Percentiles rank a stretch among this genome's conserved stretches.
phyloP scores from a whole-genome alignment of 306 rosid species.

The Prinsepia uniflora region DNA sequence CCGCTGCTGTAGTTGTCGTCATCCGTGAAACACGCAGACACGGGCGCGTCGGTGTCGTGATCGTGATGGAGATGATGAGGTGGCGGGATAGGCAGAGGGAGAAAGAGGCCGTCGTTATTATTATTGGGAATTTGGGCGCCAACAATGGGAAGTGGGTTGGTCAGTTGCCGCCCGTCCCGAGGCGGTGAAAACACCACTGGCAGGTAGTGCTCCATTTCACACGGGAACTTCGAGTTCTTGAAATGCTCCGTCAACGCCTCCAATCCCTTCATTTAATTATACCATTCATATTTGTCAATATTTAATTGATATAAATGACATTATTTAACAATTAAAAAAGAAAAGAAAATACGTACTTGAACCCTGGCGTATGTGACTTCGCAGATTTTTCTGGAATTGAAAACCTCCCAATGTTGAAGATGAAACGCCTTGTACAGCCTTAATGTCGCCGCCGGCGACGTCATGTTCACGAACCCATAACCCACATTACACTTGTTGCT shows the following conservation, averaged over 20 bases:
- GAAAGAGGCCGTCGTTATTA: not conserved
- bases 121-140: constrained; percentile 29
- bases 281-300: not conserved
- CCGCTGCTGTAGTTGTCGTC: constrained; percentile 23
- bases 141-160: constrained; percentile 64
- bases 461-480: constrained; percentile 96
- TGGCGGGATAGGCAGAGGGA: constrained; percentile 10
- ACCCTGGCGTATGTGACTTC: constrained; percentile 86
- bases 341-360: constrained; percentile 42
- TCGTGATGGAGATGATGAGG: not conserved
- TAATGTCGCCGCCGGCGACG: constrained; percentile 70
- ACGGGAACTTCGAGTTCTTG: constrained; percentile 94
- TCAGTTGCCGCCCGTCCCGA: constrained; percentile 69
- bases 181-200: constrained; percentile 80
- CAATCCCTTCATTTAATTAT: constrained; percentile 50
- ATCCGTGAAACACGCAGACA: not conserved
- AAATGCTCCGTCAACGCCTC: constrained; percentile 89
- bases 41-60: constrained; percentile 26
- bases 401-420: constrained; percentile 87
- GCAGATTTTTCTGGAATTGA: constrained; percentile 88
- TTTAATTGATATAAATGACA: no score
- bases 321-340: not conserved
- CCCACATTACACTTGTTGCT: constrained; percentile 99
- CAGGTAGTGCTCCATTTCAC: constrained; percentile 74
- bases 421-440: constrained; percentile 88